A percentile compares a stretch with the other conserved stretches of the same genome.
Evolutionary conservation across 2,329 filamentous ascomycete species (phyloP).

Genomic region (Talaromyces sp.): DNA sequence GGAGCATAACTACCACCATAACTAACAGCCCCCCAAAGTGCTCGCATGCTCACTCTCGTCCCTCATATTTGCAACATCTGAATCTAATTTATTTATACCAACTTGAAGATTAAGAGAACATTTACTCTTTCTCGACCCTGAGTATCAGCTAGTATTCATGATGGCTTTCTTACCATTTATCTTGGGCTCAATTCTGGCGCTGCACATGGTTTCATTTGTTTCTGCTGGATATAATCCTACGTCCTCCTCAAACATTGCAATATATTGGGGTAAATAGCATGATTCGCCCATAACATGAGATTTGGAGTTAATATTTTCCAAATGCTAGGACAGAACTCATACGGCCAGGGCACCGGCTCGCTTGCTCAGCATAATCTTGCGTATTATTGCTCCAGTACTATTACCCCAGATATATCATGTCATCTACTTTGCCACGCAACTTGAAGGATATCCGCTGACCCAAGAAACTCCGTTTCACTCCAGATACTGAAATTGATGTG

Average conservation of each 20-base stretch:
- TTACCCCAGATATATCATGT: slow-evolving; percentile 16
- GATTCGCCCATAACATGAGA: slow-evolving; percentile 8
- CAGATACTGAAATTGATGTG: slow-evolving; percentile 21
- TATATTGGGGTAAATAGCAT: slow-evolving; percentile 72
- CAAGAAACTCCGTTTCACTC: not conserved
- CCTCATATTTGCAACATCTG: no score
- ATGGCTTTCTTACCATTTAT: no score
- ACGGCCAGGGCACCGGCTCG: slow-evolving; percentile 41
- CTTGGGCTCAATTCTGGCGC: no score
- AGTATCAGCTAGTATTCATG: no score
- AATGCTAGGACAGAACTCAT: slow-evolving; percentile 60
- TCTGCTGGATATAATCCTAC: slow-evolving; percentile 38
- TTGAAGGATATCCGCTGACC: not conserved
- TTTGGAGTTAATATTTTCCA: not conserved
- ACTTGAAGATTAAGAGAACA: no score
- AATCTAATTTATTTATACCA: no score
- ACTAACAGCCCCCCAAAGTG: no score
- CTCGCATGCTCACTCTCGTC: no score
- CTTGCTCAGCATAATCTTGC: slow-evolving; percentile 57
- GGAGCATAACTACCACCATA: no score
- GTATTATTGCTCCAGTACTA: slow-evolving; percentile 60
- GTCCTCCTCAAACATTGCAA: slow-evolving; percentile 57
- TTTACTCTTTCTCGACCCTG: no score
- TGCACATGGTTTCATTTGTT: no score
- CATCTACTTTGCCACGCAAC: not conserved